Conservation (phyloP, 2,329 filamentous ascomycete species). For the Pseudocercospora pini-densiflorae region DNA sequence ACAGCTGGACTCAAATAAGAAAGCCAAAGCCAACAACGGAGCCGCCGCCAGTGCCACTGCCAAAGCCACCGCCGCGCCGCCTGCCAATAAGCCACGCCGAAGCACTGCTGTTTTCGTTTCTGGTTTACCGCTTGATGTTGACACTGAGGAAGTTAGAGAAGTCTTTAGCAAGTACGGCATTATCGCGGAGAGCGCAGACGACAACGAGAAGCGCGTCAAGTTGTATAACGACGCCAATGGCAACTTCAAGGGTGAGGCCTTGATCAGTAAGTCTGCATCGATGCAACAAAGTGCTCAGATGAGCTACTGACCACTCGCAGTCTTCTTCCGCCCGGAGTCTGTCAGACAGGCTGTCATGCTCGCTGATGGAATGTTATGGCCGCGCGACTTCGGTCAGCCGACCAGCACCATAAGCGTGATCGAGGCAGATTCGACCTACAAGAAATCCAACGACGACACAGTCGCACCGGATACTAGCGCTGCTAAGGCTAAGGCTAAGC, state of each 20-base stretch:
- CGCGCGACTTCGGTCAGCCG: constrained; percentile 66
- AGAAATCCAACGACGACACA: constrained; percentile 73
- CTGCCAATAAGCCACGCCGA: constrained; percentile 49
- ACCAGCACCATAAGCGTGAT: constrained; percentile 60
- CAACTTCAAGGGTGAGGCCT: constrained; percentile 88
- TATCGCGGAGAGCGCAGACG: constrained; percentile 93
- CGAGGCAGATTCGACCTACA: constrained; percentile 87
- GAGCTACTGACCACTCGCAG: constrained; percentile 39
- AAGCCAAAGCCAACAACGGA: constrained; percentile 19
- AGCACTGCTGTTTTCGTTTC: constrained; percentile 95
- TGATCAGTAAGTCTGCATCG: constrained; percentile 57
- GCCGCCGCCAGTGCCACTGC: constrained; percentile 12
- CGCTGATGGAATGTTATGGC: constrained; percentile 81
- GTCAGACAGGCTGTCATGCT: constrained; percentile 83
- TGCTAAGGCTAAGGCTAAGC: constrained; percentile 41
- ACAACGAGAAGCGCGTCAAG: constrained; percentile 85
- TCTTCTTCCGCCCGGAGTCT: constrained; percentile 96
- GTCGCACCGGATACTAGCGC: constrained; percentile 38
- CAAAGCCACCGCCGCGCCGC: constrained; percentile 14
- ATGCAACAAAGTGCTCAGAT: not conserved
- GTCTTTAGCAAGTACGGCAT: constrained; percentile 89
- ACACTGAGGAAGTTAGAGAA: constrained; percentile 77
- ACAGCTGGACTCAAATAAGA: constrained; percentile 11
- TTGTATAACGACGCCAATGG: constrained; percentile 84
- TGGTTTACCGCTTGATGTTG: constrained; percentile 79